Percentiles rank a stretch among this genome's conserved stretches.
Conservation (phyloP, 2,329 filamentous ascomycete genomes). For the Chaetomiaceae sp. region DNA sequence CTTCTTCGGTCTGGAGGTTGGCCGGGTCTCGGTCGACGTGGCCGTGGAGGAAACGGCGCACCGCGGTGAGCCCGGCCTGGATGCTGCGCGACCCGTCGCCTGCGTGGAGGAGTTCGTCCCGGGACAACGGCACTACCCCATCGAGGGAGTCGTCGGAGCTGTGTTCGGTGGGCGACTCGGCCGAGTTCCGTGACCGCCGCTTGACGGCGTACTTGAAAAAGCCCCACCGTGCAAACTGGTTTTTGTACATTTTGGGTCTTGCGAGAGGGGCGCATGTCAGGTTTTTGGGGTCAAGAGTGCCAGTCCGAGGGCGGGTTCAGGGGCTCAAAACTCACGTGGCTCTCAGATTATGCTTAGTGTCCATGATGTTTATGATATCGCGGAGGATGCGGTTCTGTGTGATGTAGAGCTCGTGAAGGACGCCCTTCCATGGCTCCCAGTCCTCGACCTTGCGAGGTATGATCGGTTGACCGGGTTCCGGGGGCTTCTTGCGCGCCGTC, state of each 20-base stretch:
- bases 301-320: too few species aligned
- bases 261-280: too few species aligned
- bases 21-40: slow-evolving; percentile 20
- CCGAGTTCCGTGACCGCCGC: slow-evolving; percentile 14
- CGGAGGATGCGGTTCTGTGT: slow-evolving; percentile 25
- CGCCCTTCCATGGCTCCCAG: slow-evolving; percentile 25
- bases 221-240: slow-evolving; percentile 25
- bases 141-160: slow-evolving; percentile 13
- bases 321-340: slow-evolving; percentile 21
- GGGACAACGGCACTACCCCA: background rate
- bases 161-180: slow-evolving; percentile 5
- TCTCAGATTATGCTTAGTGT: slow-evolving; percentile 22
- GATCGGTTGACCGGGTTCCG: slow-evolving; percentile 9
- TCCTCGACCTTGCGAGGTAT: slow-evolving; percentile 23
- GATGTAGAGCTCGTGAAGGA: slow-evolving; percentile 26
- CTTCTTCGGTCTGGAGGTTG: slow-evolving; percentile 19
- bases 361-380: slow-evolving; percentile 26
- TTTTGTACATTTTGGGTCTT: slow-evolving; percentile 28
- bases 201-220: slow-evolving; percentile 28
- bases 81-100: slow-evolving; percentile 17
- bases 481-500: slow-evolving; percentile 1
- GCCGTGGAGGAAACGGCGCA: slow-evolving; percentile 23
- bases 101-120: slow-evolving; percentile 13
- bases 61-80: slow-evolving; percentile 21
- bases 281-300: too few species aligned